phyloP scores from a whole-genome alignment of 441 rosid genomes.

The Melastoma candidum region DNA sequence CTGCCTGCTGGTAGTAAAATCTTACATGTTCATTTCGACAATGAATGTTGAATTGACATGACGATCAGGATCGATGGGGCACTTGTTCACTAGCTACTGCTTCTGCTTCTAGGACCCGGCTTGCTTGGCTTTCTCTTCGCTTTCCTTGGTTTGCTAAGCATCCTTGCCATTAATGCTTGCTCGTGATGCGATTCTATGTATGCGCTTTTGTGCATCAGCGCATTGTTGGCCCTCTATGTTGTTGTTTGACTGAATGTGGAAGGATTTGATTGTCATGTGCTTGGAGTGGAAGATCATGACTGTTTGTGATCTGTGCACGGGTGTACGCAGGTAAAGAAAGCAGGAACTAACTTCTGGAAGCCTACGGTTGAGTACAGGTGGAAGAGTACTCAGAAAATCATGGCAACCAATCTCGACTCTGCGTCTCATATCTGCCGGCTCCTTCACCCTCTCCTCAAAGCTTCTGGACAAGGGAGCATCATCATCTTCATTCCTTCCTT shows the following conservation, averaged over 20 bases:
- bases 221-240: neutral
- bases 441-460: slow-evolving; percentile 75
- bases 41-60: neutral
- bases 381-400: slow-evolving; percentile 48
- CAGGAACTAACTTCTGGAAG: slow-evolving; percentile 72
- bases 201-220: no score
- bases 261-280: neutral
- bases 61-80: no score
- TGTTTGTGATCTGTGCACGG: neutral
- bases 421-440: slow-evolving; percentile 68
- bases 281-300: neutral
- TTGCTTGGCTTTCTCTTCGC: no score
- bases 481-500: slow-evolving; percentile 82
- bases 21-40: neutral
- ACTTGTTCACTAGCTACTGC: no score
- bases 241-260: no score
- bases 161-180: neutral
- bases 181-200: neutral
- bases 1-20: neutral
- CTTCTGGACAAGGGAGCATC: slow-evolving; percentile 51
- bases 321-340: slow-evolving; percentile 56
- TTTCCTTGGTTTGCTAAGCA: no score
- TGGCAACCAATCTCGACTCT: slow-evolving; percentile 65
- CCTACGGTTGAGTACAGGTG: slow-evolving; percentile 50
- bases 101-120: no score